Conservation (phyloP, 305 asterid genomes). For the Coffea humblotiana region DNA sequence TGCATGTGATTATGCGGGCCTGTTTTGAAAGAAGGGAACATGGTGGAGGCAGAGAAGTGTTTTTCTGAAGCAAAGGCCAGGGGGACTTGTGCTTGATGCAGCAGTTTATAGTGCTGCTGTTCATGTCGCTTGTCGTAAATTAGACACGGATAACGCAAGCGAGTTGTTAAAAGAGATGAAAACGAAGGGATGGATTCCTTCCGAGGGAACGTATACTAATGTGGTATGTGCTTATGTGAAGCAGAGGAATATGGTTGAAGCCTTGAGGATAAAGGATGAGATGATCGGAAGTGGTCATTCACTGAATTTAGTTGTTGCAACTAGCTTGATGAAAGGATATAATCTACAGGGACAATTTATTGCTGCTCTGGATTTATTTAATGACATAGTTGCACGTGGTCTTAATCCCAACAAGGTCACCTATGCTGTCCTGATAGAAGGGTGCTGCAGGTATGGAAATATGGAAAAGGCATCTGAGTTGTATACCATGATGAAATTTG, state of each 20-base stretch:
- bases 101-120: slow-evolving; percentile 49
- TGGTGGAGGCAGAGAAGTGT: slow-evolving; percentile 51
- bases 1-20: slow-evolving; percentile 60
- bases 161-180: slow-evolving; percentile 69
- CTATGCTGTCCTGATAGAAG: slow-evolving; percentile 74
- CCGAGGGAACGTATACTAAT: slow-evolving; percentile 54
- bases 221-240: slow-evolving; percentile 59
- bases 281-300: slow-evolving; percentile 58
- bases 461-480: slow-evolving; percentile 63
- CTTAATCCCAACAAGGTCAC: slow-evolving; percentile 68
- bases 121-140: slow-evolving; percentile 51
- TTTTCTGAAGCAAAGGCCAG: slow-evolving; percentile 50
- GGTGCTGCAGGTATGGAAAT: slow-evolving; percentile 53
- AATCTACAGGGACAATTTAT: slow-evolving; percentile 54
- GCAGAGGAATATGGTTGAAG: slow-evolving; percentile 58
- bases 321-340: slow-evolving; percentile 84
- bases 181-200: slow-evolving; percentile 63
- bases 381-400: slow-evolving; percentile 49
- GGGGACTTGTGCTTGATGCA: slow-evolving; percentile 49
- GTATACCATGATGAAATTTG: slow-evolving; percentile 50
- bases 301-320: slow-evolving; percentile 67
- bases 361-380: slow-evolving; percentile 57
- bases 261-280: slow-evolving; percentile 69
- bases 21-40: slow-evolving; percentile 50
- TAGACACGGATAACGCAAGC: slow-evolving; percentile 35